A percentile compares a stretch with the other conserved stretches of the same genome.
phyloP scores from a whole-genome alignment of 768 basidiomycete species.

The Leccinum uliginosum region DNA sequence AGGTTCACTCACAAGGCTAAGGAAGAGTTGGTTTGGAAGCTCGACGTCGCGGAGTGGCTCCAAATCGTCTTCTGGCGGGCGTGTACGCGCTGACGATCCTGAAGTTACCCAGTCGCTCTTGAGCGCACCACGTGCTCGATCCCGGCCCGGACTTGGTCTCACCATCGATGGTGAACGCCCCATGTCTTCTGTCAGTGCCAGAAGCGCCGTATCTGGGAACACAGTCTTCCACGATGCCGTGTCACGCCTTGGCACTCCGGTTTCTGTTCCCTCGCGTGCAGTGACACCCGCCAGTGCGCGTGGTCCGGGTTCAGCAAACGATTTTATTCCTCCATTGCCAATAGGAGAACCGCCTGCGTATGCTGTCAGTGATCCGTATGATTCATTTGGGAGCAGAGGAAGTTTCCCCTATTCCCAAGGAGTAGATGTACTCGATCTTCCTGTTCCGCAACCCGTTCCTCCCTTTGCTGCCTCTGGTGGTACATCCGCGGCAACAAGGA shows the following conservation, averaged over 20 bases:
- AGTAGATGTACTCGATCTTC: conserved; percentile 50
- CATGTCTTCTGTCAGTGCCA: conserved; percentile 51
- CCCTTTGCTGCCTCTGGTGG: conserved; percentile 43
- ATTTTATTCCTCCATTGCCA: conserved; percentile 16
- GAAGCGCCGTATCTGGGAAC: conserved; percentile 48
- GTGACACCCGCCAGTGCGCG: conserved; percentile 40
- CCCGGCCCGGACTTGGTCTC: conserved; percentile 35
- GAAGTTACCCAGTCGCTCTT: conserved; percentile 44
- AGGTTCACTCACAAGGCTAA: conserved; percentile 44
- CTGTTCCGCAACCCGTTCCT: conserved; percentile 53
- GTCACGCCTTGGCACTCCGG: conserved; percentile 43
- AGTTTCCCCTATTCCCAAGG: conserved; percentile 26
- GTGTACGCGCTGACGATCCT: conserved; percentile 37
- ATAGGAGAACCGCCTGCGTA: conserved; percentile 30
- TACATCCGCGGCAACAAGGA: conserved; percentile 23
- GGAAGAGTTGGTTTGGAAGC: conserved; percentile 56
- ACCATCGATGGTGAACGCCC: conserved; percentile 46
- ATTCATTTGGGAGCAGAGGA: conserved; percentile 21
- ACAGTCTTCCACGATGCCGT: conserved; percentile 63
- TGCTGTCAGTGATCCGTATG: conserved; percentile 28
- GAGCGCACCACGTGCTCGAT: conserved; percentile 16
- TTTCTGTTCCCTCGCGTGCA: conserved; percentile 39
- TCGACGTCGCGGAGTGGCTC: conserved; percentile 30
- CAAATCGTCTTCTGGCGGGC: conserved; percentile 21
- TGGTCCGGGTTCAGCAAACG: conserved; percentile 7